Percentiles rank a stretch among this genome's conserved stretches.
Conservation (phyloP, 2,329 filamentous ascomycete species). For the Trichoderma endophyticum region DNA sequence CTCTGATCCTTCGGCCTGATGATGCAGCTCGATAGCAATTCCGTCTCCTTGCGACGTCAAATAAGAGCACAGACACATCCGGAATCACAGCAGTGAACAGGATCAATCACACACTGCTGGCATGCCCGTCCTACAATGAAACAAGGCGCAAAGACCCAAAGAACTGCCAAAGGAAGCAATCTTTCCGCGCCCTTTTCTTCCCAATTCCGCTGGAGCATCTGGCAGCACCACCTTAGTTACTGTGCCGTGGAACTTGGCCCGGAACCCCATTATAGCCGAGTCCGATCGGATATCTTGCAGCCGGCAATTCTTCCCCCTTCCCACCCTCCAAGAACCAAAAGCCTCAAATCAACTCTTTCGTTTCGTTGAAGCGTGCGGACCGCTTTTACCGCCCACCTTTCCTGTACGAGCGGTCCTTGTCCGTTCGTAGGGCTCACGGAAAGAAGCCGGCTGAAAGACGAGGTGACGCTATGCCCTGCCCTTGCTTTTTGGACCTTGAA, state of each 20-base stretch:
- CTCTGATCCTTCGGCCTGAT: background rate
- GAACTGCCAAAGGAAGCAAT: background rate
- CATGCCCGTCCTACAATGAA: background rate
- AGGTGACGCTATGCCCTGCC: background rate
- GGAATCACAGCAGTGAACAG: background rate
- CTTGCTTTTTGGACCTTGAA: background rate
- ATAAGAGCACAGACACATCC: background rate
- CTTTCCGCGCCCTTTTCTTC: background rate
- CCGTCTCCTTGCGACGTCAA: background rate
- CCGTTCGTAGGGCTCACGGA: background rate
- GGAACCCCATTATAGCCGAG: background rate
- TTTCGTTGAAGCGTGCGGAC: background rate
- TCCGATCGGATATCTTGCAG: constrained; percentile 11
- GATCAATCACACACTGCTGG: background rate
- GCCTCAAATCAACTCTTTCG: background rate
- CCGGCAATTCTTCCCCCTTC: background rate
- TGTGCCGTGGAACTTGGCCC: background rate
- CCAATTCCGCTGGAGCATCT: background rate
- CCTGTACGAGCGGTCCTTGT: background rate
- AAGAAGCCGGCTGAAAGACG: background rate
- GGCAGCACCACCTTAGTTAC: background rate
- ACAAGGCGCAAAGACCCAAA: background rate
- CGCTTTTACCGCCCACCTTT: background rate
- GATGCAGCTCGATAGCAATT: background rate
- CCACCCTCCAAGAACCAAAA: background rate